Evolutionary conservation across 1,284 basidiomycete species (phyloP).

Genomic region (Pseudozyma sp.): DNA sequence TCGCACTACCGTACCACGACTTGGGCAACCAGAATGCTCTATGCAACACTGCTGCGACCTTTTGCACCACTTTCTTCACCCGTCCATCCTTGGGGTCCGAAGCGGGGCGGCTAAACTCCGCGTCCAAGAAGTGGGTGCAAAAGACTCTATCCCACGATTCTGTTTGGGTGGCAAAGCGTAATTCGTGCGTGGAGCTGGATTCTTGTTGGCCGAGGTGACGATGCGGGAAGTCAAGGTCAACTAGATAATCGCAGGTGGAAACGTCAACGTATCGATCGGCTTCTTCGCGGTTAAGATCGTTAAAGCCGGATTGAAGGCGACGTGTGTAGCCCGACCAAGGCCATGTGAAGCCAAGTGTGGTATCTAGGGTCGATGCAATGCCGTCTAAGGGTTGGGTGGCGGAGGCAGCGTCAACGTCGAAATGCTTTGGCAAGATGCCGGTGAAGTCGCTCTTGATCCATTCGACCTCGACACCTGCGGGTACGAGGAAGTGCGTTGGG

Average conservation of each 20-base stretch:
- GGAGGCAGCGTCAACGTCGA: constrained; percentile 65
- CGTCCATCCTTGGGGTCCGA: constrained; percentile 13
- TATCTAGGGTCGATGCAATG: constrained; percentile 24
- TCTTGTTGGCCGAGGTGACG: constrained; percentile 25
- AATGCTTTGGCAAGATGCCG: constrained; percentile 88
- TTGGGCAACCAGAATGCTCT: constrained; percentile 60
- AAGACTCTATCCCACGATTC: constrained; percentile 52
- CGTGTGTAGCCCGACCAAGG: constrained; percentile 74
- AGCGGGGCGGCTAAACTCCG: constrained; percentile 42
- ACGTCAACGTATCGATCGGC: constrained; percentile 79
- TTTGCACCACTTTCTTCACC: constrained; percentile 3
- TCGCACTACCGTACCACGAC: constrained; percentile 36
- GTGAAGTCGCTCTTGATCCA: constrained; percentile 91
- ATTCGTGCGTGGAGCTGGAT: constrained; percentile 36
- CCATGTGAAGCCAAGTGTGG: constrained; percentile 71
- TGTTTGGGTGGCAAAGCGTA: constrained; percentile 32
- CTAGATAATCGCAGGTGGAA: constrained; percentile 60
- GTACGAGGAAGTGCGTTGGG: constrained; percentile 88
- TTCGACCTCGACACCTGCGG: constrained; percentile 81
- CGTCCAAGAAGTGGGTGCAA: constrained; percentile 62
- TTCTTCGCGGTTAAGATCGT: constrained; percentile 88
- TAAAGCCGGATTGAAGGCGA: constrained; percentile 77
- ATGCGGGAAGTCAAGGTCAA: constrained; percentile 58
- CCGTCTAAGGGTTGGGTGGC: constrained; percentile 8
- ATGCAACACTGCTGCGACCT: constrained; percentile 39